Percentiles rank a stretch among this genome's conserved stretches.
Evolutionary conservation across 495 filamentous ascomycete species (phyloP).

Genomic region (Thermochaetoides thermophila): DNA sequence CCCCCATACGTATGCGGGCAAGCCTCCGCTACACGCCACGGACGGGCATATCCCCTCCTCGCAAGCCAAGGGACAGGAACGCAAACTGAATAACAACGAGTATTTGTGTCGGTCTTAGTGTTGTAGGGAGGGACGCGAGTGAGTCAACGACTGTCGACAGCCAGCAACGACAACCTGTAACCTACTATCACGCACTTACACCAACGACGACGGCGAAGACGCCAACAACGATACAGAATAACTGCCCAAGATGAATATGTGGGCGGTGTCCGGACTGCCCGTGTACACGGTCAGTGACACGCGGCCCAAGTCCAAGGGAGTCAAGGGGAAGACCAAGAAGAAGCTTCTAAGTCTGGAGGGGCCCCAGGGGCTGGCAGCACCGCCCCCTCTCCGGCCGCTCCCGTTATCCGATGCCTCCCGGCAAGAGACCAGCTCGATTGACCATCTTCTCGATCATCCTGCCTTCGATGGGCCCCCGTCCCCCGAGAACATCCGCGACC

Average conservation of each 20-base stretch:
- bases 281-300: constrained; percentile 12
- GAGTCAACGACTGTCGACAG: too few species aligned
- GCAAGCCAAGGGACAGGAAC: too few species aligned
- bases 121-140: too few species aligned
- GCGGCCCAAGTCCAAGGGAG: constrained; percentile 12
- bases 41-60: too few species aligned
- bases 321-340: constrained; percentile 4
- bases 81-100: too few species aligned
- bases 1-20: too few species aligned
- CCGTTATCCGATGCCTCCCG: constrained; percentile 7
- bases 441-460: constrained; percentile 29
- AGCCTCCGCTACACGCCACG: too few species aligned
- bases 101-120: too few species aligned
- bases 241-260: constrained; percentile 19
- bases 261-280: constrained; percentile 20
- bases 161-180: too few species aligned
- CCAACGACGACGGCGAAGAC: too few species aligned
- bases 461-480: constrained; percentile 39
- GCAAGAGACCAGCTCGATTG: constrained; percentile 15
- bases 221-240: too few species aligned
- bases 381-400: constrained; percentile 4
- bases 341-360: constrained; percentile 4
- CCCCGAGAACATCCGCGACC: constrained; percentile 36
- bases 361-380: constrained; percentile 1
- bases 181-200: too few species aligned